phyloP scores from a whole-genome alignment of 2,329 filamentous ascomycete genomes.

The Trichoderma citrinoviride region DNA sequence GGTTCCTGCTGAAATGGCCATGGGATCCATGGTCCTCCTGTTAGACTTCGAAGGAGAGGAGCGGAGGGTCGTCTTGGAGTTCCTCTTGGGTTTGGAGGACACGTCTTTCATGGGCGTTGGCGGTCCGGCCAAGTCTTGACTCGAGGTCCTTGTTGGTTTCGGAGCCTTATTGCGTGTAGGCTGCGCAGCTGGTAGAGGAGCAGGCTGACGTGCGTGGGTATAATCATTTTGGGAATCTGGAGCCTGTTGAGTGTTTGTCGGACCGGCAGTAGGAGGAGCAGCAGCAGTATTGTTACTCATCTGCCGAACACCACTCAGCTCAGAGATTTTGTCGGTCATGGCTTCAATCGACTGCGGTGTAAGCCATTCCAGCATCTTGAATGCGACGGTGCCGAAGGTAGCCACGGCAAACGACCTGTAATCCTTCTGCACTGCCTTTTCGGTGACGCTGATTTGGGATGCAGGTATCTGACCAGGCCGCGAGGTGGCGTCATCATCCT shows the following conservation, averaged over 20 bases:
- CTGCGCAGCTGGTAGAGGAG: background rate
- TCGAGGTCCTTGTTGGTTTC: background rate
- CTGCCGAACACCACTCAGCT: conserved; percentile 20
- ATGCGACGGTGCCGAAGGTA: conserved; percentile 62
- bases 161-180: background rate
- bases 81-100: conserved; percentile 18
- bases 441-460: conserved; percentile 40
- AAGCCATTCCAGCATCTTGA: conserved; percentile 71
- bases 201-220: background rate
- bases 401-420: conserved; percentile 61
- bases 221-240: background rate
- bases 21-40: conserved; percentile 34
- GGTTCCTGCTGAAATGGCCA: conserved; percentile 26
- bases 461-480: background rate
- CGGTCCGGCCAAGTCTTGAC: conserved; percentile 3
- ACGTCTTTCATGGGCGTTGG: conserved; percentile 16
- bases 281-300: background rate
- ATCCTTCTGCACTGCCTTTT: conserved; percentile 51
- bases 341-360: conserved; percentile 55
- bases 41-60: conserved; percentile 31
- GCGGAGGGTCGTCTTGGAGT: conserved; percentile 27
- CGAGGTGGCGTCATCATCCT: background rate
- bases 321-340: conserved; percentile 42
- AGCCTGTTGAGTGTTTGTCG: background rate
- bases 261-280: background rate